Base-by-base conservation (phyloP, 306 rosid genomes). In the Luffa aegyptiaca region DNA sequence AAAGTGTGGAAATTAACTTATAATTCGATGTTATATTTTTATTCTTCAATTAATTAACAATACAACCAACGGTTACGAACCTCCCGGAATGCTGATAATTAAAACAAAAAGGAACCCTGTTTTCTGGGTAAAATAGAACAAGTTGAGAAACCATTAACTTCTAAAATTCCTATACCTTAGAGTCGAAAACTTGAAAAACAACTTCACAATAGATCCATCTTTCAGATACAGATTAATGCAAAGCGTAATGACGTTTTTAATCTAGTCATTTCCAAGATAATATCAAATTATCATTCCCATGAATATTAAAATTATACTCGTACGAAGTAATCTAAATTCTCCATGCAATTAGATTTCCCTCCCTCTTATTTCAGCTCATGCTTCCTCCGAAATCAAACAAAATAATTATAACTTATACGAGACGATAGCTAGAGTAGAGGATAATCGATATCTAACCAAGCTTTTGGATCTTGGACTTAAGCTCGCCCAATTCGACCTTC, bases 401-500 rank as follows among this genome's bases (percentile, higher is more conserved):
- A 75, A 5, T 2, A 55, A 42, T n/a, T 3, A 56, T 3, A 78
- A 74, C 4, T 35, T 1, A 17, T 31, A 17, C 35, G 55, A 44
- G 16, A 74, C 16, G 10, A 74, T 16, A 74, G 33, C 63, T 4
- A 20, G 12, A 68, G 65, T 21, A 5, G 37, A 39, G 52, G 14
- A 81, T 42, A 53, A 78, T 12, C 14, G 31, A 82, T 78, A 81
- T 86, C 89, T 62, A 11, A 96, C 99, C 98, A 31, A 93, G 94
- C 21, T 79, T 73, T 11, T 76, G 93, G 92, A 91, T 94, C 97
- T 86, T 92, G 53, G 92, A 86, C 84, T 80, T 83, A 78, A 94
- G 93, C 75, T 90, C 88, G 66, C 87, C 88, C 80, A 94, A 82
- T 92, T 91, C 90, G 86, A 90, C 82, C 88, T 90, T 88, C 84